phyloP scores from a whole-genome alignment of 345 rosid species.

The Gossypium australe region DNA sequence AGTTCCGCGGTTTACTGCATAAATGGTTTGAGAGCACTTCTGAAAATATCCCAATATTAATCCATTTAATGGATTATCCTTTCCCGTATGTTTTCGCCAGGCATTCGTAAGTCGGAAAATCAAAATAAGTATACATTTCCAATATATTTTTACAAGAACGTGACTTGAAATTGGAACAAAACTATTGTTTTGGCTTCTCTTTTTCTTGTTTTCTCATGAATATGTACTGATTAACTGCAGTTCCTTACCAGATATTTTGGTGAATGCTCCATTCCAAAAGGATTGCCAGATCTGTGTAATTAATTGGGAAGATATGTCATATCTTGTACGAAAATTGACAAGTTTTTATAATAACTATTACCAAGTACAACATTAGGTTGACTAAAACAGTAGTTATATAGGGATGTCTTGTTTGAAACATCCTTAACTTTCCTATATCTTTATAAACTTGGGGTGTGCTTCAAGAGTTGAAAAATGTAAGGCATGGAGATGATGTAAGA shows the following conservation, averaged over 20 bases:
- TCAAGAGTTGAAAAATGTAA: neutral
- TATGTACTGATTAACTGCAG: neutral
- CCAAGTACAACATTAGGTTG: neutral
- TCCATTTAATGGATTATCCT: too few species aligned
- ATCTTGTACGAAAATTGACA: neutral
- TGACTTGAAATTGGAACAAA: neutral
- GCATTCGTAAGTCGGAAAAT: neutral
- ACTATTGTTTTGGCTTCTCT: neutral
- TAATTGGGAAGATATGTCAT: neutral
- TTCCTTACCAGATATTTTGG: neutral
- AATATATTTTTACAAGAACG: neutral
- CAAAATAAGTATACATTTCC: neutral
- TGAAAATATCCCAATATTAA: too few species aligned
- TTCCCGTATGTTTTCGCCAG: too few species aligned
- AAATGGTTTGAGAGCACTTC: too few species aligned
- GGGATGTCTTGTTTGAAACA: neutral
- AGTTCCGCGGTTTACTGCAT: too few species aligned
- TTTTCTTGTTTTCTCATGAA: neutral
- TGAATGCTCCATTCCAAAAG: neutral
- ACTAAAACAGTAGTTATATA: slow-evolving; percentile 3
- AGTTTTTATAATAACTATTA: neutral
- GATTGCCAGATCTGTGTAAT: neutral
- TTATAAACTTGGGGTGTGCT: neutral
- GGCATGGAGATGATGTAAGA: neutral
- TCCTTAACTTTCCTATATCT: neutral